Evolutionary conservation across 2,329 filamentous ascomycete species (phyloP).

Genomic region (Diplocarpon mali): DNA sequence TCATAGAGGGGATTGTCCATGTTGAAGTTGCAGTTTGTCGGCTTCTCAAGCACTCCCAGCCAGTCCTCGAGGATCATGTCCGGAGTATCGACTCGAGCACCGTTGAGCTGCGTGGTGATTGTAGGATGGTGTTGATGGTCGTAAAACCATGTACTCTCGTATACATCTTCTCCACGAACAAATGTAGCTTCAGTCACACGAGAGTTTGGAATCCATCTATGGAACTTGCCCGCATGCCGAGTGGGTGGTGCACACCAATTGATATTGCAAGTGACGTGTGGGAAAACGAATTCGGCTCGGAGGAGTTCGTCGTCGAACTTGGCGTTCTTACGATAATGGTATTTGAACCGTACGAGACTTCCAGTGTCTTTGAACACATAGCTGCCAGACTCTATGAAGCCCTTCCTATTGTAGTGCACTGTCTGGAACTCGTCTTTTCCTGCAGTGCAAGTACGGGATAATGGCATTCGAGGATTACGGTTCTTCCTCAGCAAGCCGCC

Average conservation of each 20-base stretch:
- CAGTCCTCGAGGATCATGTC: slow-evolving; percentile 41
- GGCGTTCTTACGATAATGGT: slow-evolving; percentile 42
- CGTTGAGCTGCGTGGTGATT: slow-evolving; percentile 38
- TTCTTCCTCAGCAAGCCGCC: slow-evolving; percentile 18
- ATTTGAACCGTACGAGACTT: slow-evolving; percentile 42
- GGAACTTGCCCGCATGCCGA: slow-evolving; percentile 37
- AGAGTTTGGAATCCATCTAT: slow-evolving; percentile 42
- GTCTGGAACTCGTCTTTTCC: slow-evolving; percentile 35
- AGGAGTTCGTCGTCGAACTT: slow-evolving; percentile 44
- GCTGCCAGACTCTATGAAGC: slow-evolving; percentile 41
- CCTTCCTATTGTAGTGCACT: slow-evolving; percentile 40
- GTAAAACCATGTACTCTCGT: slow-evolving; percentile 38
- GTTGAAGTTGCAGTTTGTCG: slow-evolving; percentile 32
- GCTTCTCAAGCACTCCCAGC: slow-evolving; percentile 33
- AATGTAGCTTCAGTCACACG: slow-evolving; percentile 44
- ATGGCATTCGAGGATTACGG: slow-evolving; percentile 29
- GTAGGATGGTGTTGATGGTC: slow-evolving; percentile 38
- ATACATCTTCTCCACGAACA: slow-evolving; percentile 40
- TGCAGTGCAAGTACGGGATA: slow-evolving; percentile 35
- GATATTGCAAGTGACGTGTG: slow-evolving; percentile 42
- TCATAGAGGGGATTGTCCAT: slow-evolving; percentile 41
- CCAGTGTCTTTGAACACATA: slow-evolving; percentile 36
- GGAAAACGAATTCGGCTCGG: slow-evolving; percentile 41
- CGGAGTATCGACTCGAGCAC: slow-evolving; percentile 38
- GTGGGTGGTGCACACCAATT: slow-evolving; percentile 42